Evolutionary conservation across 2,329 filamentous ascomycete genomes (phyloP), one percentile per base, ranked within the genome.

Genomic region (Mycosphaerella sp.): DNA sequence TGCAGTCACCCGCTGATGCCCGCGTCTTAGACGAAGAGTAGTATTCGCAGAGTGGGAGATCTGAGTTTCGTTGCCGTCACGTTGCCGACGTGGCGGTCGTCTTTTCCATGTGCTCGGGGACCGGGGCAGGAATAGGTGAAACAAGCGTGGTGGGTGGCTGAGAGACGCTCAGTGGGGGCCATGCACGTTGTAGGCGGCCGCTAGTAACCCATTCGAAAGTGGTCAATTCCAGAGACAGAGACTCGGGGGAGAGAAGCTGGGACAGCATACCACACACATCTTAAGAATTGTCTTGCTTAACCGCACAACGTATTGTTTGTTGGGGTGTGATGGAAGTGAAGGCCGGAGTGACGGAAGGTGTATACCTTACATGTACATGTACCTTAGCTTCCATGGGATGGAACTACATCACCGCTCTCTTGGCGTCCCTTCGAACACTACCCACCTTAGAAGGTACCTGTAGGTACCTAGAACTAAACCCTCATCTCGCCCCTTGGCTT

Each of bases 71-170:
- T 38, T 23, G 32, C 29, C 11, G 48, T 23, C n/a, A 39, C 7
- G 31, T 50, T 7, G 38, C 26, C 39, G 48, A 29, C 48, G 32
- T 14, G 9, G n/a, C 14, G 26, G 43, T 5, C 31, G 34, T 29
- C 29, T 14, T 14, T 21, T 21, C 21, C 48, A 29, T 10, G 26
- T 39, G 29, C 23, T 23, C 17, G 5, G 21, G 23, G 29, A 2
- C 7, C 17, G 5, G 21, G 23, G 31, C 45, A 45, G 40, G 48
- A 29, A 51, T 51, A 45, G 29, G 14, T 45, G 48, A 51, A 40
- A 51, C 48, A 51, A 45, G 48, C 48, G 48, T 41, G 11, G 21
- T 45, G 42, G 11, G 42, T 45, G 48, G 48, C 48, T 51, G 41
- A 45, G 4, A 38, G 34, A 10, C 34, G 34, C 34, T 41, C 40